These are phyloP conservation scores for Trichosporon sp. DNA, from an alignment of 1,284 basidiomycete genomes.

Conservation along the genomic window DNA sequence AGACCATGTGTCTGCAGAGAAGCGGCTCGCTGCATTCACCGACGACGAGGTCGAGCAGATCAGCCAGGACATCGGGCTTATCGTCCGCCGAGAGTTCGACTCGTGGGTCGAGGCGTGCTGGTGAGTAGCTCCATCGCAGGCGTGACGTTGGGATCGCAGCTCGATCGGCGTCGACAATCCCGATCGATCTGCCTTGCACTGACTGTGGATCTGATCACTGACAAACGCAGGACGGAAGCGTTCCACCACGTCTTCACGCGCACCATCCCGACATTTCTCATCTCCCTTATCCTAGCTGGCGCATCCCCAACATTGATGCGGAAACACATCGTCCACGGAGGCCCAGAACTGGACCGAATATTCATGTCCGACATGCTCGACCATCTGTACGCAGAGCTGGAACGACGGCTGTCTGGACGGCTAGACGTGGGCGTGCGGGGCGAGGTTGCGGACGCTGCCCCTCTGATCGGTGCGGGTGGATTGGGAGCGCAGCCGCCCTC, in stretches of 20 bases:
- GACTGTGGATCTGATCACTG: neutral
- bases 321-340: conserved; percentile 54
- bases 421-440: conserved; percentile 30
- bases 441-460: conserved; percentile 27
- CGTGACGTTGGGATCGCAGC: neutral
- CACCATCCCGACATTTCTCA: conserved; percentile 53
- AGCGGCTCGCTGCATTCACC: conserved; percentile 39
- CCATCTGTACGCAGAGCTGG: conserved; percentile 51
- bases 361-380: conserved; percentile 55
- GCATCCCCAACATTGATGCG: conserved; percentile 52
- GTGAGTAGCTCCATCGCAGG: conserved; percentile 38
- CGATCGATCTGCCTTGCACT: neutral
- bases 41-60: conserved; percentile 52
- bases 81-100: conserved; percentile 54
- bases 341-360: conserved; percentile 49
- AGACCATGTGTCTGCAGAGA: conserved; percentile 35
- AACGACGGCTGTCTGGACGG: conserved; percentile 45
- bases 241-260: conserved; percentile 56
- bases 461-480: conserved; percentile 33
- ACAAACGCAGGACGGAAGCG: conserved; percentile 52
- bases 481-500: conserved; percentile 31
- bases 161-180: neutral
- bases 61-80: conserved; percentile 49
- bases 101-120: conserved; percentile 57
- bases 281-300: conserved; percentile 53